Conservation (phyloP, 2,329 filamentous ascomycete genomes). For the Plenodomus lindquistii region DNA sequence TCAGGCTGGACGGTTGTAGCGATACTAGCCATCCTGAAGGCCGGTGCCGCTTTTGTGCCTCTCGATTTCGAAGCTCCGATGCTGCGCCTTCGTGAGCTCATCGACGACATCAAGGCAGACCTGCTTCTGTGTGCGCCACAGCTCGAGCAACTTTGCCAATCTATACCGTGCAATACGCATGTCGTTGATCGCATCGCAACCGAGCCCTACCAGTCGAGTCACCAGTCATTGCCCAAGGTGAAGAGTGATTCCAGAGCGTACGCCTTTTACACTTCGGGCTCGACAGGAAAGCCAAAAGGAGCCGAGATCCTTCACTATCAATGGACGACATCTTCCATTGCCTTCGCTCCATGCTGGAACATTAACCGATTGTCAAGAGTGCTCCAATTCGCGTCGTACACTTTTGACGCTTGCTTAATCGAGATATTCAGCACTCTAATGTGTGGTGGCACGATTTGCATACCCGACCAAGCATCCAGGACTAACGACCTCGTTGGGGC, state of each 20-base stretch:
- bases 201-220: slow-evolving; percentile 40
- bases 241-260: slow-evolving; percentile 59
- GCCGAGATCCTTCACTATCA: slow-evolving; percentile 65
- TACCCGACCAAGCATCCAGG: slow-evolving; percentile 53
- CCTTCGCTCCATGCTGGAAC: slow-evolving; percentile 35
- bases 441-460: slow-evolving; percentile 53
- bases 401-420: slow-evolving; percentile 52
- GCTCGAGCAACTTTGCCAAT: slow-evolving; percentile 26
- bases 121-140: slow-evolving; percentile 33
- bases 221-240: slow-evolving; percentile 36
- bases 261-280: slow-evolving; percentile 63
- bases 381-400: slow-evolving; percentile 54
- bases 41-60: slow-evolving; percentile 42
- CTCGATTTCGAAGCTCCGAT: slow-evolving; percentile 45
- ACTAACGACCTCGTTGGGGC: slow-evolving; percentile 52
- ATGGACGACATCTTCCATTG: slow-evolving; percentile 53
- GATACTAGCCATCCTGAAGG: slow-evolving; percentile 44
- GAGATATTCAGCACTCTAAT: slow-evolving; percentile 53
- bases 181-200: slow-evolving; percentile 46
- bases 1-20: slow-evolving; percentile 39
- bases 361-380: slow-evolving; percentile 59
- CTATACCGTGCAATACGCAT: slow-evolving; percentile 30
- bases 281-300: slow-evolving; percentile 61
- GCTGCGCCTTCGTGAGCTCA: slow-evolving; percentile 43
- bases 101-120: slow-evolving; percentile 34